A percentile compares a stretch with the other conserved stretches of the same genome.
phyloP scores from a whole-genome alignment of 768 basidiomycete species.

The Podaxis sp. region DNA sequence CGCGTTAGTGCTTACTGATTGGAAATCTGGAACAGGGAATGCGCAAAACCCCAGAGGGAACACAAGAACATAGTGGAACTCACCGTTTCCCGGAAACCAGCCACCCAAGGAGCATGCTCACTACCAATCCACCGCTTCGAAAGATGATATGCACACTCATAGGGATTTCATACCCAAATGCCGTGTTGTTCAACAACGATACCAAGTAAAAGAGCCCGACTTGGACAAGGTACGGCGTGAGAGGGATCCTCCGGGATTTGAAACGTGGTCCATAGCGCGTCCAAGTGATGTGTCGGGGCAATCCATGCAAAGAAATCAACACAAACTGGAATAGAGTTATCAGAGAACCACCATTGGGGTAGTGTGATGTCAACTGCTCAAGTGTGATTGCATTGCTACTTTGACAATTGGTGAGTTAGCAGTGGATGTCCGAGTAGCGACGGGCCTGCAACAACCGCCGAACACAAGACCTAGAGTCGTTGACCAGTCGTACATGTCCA shows the following conservation, averaged over 20 bases:
- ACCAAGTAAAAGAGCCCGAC: constrained; percentile 79
- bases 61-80: constrained; percentile 22
- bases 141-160: constrained; percentile 96
- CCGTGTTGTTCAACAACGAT: constrained; percentile 87
- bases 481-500: constrained; percentile 42
- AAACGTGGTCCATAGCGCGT: constrained; percentile 52
- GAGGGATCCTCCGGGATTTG: constrained; percentile 65
- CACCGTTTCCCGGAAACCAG: constrained; percentile 63
- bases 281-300: constrained; percentile 62
- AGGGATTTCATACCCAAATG: constrained; percentile 83
- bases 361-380: constrained; percentile 67
- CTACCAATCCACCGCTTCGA: constrained; percentile 81
- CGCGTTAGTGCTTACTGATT: background rate
- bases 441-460: constrained; percentile 74
- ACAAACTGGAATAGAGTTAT: constrained; percentile 89
- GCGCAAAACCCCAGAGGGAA: background rate
- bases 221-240: constrained; percentile 74
- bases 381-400: constrained; percentile 75
- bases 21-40: background rate
- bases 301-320: constrained; percentile 70
- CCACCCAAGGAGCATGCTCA: constrained; percentile 83
- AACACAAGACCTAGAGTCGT: constrained; percentile 75
- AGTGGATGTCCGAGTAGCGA: constrained; percentile 38
- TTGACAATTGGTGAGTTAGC: background rate
- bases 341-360: constrained; percentile 72